Evolutionary conservation across 2,329 filamentous ascomycete species (phyloP).

Genomic region (Daldinia sp.): DNA sequence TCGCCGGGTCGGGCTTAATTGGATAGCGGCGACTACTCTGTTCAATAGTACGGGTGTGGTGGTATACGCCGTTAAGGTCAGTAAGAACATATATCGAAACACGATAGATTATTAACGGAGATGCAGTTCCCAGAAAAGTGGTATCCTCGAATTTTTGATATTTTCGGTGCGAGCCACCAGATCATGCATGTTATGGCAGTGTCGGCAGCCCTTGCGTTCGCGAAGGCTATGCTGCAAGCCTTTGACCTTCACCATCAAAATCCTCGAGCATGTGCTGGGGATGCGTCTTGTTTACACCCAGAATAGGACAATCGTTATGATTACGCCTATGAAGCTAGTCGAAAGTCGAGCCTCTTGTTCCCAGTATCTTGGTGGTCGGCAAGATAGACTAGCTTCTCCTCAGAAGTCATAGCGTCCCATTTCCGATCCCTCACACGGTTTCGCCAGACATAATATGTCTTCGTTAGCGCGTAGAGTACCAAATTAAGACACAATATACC

Average conservation of each 20-base stretch:
- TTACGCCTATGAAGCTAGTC: constrained; percentile 50
- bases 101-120: background rate
- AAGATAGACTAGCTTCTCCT: constrained; percentile 63
- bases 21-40: constrained; percentile 54
- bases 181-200: constrained; percentile 62
- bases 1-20: constrained; percentile 56
- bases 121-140: constrained; percentile 59
- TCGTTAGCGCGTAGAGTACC: constrained; percentile 61
- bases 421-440: constrained; percentile 59
- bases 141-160: constrained; percentile 58
- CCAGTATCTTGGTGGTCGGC: constrained; percentile 57
- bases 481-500: constrained; percentile 63
- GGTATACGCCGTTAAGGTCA: constrained; percentile 54
- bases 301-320: background rate
- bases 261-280: background rate
- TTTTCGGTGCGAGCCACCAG: constrained; percentile 62
- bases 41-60: constrained; percentile 56
- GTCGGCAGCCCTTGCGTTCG: constrained; percentile 55
- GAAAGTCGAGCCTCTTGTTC: constrained; percentile 60
- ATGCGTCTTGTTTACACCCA: background rate
- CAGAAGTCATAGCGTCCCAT: constrained; percentile 62
- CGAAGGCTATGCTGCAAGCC: constrained; percentile 52
- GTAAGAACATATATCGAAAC: background rate
- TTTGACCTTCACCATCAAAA: constrained; percentile 52
- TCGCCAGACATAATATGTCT: constrained; percentile 63